Conservation (phyloP, 352 stramenopile genomes). For the Pythium apleroticum region DNA sequence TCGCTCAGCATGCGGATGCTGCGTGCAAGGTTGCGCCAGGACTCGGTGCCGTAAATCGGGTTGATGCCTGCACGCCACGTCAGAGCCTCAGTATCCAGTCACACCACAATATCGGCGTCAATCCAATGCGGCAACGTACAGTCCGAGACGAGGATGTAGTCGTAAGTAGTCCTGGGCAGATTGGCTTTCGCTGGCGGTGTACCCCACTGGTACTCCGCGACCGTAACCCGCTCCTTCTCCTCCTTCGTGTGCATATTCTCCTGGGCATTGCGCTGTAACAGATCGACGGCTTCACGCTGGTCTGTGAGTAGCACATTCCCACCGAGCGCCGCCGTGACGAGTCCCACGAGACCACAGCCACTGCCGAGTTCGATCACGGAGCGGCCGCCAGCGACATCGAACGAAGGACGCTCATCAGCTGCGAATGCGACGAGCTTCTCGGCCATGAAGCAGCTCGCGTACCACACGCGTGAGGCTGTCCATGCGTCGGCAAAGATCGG, state of each 20-base stretch:
- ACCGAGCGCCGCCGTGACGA: constrained; percentile 66
- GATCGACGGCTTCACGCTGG: constrained; percentile 62
- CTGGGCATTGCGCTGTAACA: constrained; percentile 58
- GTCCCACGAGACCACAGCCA: constrained; percentile 70
- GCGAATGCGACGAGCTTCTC: constrained; percentile 46
- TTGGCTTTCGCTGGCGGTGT: constrained; percentile 20
- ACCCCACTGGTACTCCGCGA: constrained; percentile 70
- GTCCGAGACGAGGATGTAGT: constrained; percentile 79
- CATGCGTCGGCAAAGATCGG: constrained; percentile 83
- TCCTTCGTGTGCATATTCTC: constrained; percentile 43
- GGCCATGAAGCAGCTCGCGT: constrained; percentile 66
- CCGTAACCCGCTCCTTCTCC: constrained; percentile 39
- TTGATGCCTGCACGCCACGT: constrained; percentile 56
- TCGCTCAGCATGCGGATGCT: constrained; percentile 66
- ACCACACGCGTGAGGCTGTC: constrained; percentile 78
- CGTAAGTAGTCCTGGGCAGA: constrained; percentile 34
- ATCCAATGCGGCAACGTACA: constrained; percentile 36
- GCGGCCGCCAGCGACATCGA: constrained; percentile 26
- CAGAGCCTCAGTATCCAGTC: background rate
- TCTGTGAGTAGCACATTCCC: constrained; percentile 72
- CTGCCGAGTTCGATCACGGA: constrained; percentile 77
- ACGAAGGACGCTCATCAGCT: constrained; percentile 1
- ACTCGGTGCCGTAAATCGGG: constrained; percentile 79
- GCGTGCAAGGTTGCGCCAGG: constrained; percentile 69
- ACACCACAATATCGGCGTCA: background rate